Base-by-base conservation (phyloP, 139 green algal species). In the Mychonastes homosphaera region DNA sequence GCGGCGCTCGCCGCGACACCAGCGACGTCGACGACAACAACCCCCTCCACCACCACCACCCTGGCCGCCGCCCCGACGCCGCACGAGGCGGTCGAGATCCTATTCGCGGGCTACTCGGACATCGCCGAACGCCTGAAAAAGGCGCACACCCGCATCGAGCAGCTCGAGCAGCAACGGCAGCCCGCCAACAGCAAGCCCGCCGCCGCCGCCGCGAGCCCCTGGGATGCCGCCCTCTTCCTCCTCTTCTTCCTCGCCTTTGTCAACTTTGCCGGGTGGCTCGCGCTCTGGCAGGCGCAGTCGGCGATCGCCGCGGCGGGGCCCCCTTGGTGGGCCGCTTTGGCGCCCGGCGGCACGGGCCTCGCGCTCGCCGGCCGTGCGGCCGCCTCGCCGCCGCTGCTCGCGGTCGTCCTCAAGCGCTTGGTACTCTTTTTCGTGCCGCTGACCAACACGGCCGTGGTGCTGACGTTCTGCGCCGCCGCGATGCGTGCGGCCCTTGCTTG, bases 201-300 rank as follows among this genome's bases (percentile, higher is more conserved):
- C n/a, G n/a, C n/a, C n/a, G n/a, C n/a, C n/a, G n/a, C n/a, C n/a
- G n/a, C n/a, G n/a, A 45, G 13, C 38, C 13, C 13, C 38, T 45
- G 13, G 52, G 33, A 58, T 33, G 56, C 56, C 29, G 56, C 56
- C 29, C 26, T 19, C n/a, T 63, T 63, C 41, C n/a, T 63, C n/a
- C 43, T 63, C 39, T 46, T 63, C 29, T 63, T 63, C 43, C 35
- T 63, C 30, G 28, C 19, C 4, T 53, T 63, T 44, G 54, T 63
- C 29, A 63, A 63, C 41, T 63, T 63, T 23, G 21, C 35, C 30
- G 56, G 24, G 4, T 16, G 10, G 12, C 10, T 43, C 36, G 36
- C 36, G 13, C 36, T 19, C 10, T 10, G 10, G 36, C 10, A 43
- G 36, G 36, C 36, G 10, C 10, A 43, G 12, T 43, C 36, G 36